Evolutionary conservation across 768 basidiomycete genomes (phyloP), one percentile per base, ranked within the genome.

Genomic region (Tricholoma sp.): DNA sequence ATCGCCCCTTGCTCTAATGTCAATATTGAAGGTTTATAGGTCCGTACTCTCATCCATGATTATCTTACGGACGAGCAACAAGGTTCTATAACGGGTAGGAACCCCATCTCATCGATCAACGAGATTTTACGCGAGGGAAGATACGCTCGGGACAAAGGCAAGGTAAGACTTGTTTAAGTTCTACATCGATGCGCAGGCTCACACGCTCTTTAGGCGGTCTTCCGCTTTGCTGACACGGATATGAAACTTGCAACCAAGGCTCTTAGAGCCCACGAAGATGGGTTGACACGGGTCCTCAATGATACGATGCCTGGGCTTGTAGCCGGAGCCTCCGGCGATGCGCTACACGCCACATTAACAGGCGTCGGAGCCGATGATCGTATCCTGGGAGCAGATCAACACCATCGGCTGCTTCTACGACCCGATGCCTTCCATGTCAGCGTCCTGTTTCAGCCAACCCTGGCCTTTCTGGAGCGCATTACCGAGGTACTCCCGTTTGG

Each of bases 351-450:
- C 3, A 80, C 85, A 21, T 63, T 88, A 22, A 79, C 81, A 21
- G 81, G 74, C 54, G 77, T 84, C 32, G 85, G 83, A 12, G 78
- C 80, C 16, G 92, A 94, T 54, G 91, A 94, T 61, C 85, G 87
- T 21, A 71, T 87, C 57, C 77, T 88, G 5, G 85, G 86, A 11
- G 77, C 77, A 4, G 88, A 87, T 46, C 86, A 91, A 45, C 87
- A 88, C 55, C 97, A 98, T 73, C 83, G 89, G 47, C 76, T 91
- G 31, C 79, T 98, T 19, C 87, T 98, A 56, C 84, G 84, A 49
- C 89, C 97, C 1, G 90, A 98, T 66, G 92, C 94, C 2, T 98
- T 98, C 74, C 93, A 96, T 72, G 92, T 98, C 55, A 89, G 85
- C 51, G 83, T 93, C 14, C 78, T 99, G n/a, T 98, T 98, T 70